Conservation (phyloP, 2,329 filamentous ascomycete species). For the Xylariomycetidae sp. region DNA sequence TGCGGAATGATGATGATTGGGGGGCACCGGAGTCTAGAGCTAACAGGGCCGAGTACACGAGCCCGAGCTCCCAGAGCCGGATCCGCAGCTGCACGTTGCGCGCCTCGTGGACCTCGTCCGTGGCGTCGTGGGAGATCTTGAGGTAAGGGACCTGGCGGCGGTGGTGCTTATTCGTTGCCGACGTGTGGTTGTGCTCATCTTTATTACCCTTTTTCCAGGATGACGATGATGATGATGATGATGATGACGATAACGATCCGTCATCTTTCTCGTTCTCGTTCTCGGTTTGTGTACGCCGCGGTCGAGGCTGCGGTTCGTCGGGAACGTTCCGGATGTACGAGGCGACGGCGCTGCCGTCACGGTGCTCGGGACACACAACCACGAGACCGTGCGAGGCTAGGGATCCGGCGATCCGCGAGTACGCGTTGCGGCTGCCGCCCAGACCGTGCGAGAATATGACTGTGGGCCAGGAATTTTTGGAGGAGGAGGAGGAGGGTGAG, state of each 20-base stretch:
- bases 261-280: neutral
- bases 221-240: too few relatives aligned
- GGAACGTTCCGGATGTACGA: constrained; percentile 63
- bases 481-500: too few relatives aligned
- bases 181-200: neutral
- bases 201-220: too few relatives aligned
- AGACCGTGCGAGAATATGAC: constrained; percentile 85
- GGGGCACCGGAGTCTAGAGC: constrained; percentile 56
- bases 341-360: constrained; percentile 76
- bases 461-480: constrained; percentile 63
- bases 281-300: neutral
- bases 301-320: too few relatives aligned
- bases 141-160: constrained; percentile 41
- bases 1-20: too few relatives aligned
- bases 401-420: constrained; percentile 76
- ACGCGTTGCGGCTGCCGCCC: constrained; percentile 75
- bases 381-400: constrained; percentile 77
- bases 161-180: constrained; percentile 23
- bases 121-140: constrained; percentile 57
- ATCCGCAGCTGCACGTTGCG: constrained; percentile 70
- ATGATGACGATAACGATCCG: neutral
- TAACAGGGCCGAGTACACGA: constrained; percentile 64
- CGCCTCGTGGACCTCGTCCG: constrained; percentile 59
- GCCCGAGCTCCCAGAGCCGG: constrained; percentile 72
- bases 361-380: constrained; percentile 76